phyloP scores from a whole-genome alignment of 805 yeast species.

The Phaffomyces thermotolerans region DNA sequence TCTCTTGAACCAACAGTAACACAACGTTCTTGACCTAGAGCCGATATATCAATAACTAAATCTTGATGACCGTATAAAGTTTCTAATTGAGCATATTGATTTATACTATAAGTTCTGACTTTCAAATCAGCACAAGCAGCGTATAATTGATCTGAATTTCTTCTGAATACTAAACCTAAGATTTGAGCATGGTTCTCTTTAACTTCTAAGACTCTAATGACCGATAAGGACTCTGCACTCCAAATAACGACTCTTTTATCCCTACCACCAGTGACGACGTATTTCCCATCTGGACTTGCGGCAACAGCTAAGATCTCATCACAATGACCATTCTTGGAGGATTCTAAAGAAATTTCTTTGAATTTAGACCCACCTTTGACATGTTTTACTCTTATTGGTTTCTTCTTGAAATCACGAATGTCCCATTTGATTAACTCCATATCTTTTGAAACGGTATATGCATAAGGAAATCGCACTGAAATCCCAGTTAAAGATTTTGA shows the following conservation, averaged over 20 bases:
- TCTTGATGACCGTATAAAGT: slow-evolving; percentile 95
- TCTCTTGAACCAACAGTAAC: slow-evolving; percentile 95
- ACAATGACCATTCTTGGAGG: slow-evolving; percentile 61
- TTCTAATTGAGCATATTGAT: slow-evolving; percentile 84
- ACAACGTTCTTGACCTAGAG: slow-evolving; percentile 82
- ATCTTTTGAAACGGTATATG: slow-evolving; percentile 80
- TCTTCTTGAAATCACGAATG: slow-evolving; percentile 41
- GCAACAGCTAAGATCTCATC: slow-evolving; percentile 75
- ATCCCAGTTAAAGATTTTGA: slow-evolving; percentile 46
- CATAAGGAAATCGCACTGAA: slow-evolving; percentile 35
- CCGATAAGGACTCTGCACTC: slow-evolving; percentile 73
- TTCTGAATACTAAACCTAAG: slow-evolving; percentile 66
- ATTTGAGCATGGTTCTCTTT: slow-evolving; percentile 66
- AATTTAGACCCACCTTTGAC: slow-evolving; percentile 53
- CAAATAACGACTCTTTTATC: slow-evolving; percentile 79
- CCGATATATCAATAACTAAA: slow-evolving; percentile 70
- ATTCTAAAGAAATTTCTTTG: slow-evolving; percentile 35
- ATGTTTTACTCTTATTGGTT: slow-evolving; percentile 61
- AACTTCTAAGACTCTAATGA: slow-evolving; percentile 72
- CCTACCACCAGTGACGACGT: slow-evolving; percentile 84
- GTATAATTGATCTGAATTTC: slow-evolving; percentile 75
- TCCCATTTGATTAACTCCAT: slow-evolving; percentile 77
- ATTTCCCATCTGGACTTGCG: slow-evolving; percentile 80
- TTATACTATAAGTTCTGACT: slow-evolving; percentile 78
- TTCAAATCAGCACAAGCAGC: slow-evolving; percentile 92